Percentiles rank a stretch among this genome's conserved stretches.
Conservation (phyloP, 345 rosid genomes). For the Durio zibethinus region DNA sequence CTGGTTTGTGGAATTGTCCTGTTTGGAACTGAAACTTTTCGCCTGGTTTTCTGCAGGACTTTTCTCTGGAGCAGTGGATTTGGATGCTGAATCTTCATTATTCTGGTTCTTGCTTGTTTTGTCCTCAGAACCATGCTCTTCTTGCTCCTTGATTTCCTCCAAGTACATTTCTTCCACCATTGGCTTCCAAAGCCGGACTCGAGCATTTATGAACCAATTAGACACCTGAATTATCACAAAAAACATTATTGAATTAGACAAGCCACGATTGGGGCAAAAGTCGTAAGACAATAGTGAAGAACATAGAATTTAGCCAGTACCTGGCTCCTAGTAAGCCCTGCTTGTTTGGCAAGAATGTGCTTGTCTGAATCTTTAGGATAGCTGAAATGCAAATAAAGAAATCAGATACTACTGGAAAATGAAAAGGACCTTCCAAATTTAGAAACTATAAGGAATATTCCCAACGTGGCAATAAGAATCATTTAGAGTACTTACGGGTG, state of each 20-base stretch:
- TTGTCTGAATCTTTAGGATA: conserved; percentile 96
- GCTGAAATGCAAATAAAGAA: conserved; percentile 32
- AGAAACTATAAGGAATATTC: neutral
- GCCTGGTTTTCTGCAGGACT: conserved; percentile 28
- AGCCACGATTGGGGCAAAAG: neutral
- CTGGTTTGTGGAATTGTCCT: conserved; percentile 27
- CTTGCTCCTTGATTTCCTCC: conserved; percentile 84
- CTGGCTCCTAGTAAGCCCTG: conserved; percentile 93
- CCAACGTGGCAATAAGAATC: neutral
- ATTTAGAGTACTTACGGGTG: conserved; percentile 67
- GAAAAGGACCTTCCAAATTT: neutral
- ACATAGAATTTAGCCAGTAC: conserved; percentile 24
- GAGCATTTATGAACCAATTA: conserved; percentile 96
- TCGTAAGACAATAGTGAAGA: neutral
- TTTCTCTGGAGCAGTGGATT: conserved; percentile 49
- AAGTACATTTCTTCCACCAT: conserved; percentile 97
- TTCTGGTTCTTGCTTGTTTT: conserved; percentile 54
- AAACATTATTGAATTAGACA: neutral
- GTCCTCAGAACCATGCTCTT: conserved; percentile 50
- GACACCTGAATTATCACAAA: conserved; percentile 52
- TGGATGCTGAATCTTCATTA: conserved; percentile 56
- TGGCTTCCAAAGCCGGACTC: conserved; percentile 97
- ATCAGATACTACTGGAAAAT: neutral
- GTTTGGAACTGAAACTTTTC: conserved; percentile 34
- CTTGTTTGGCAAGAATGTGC: conserved; percentile 81